Evolutionary conservation across 768 basidiomycete species (phyloP), one percentile per base, ranked within the genome.

Genomic region (Hygrophorus pudorinus): DNA sequence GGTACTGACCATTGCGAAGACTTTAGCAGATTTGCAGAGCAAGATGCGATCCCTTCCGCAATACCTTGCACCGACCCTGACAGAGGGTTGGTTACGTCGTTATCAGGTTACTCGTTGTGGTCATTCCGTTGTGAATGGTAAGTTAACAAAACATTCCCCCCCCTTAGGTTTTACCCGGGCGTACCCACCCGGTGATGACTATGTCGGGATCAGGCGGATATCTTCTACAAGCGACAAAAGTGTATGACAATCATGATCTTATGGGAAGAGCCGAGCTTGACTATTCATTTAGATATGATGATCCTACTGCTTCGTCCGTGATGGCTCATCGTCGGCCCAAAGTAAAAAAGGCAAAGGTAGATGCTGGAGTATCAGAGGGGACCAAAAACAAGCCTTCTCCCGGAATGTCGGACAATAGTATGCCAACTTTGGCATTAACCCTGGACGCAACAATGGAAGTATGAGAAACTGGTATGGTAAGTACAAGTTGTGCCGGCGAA

Each of bases 111-210:
- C 41, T 41, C n/a, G 20, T 36, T 20, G 14, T 29, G 14, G 24
- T 32, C 20, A 30, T 32, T 48, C n/a, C 37, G 14, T 7, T 44
- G 9, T 11, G 12, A n/a, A n/a, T n/a, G n/a, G n/a, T n/a, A n/a
- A n/a, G n/a, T n/a, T n/a, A n/a, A n/a, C n/a, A n/a, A n/a, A n/a
- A n/a, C n/a, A n/a, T n/a, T n/a, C n/a, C n/a, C n/a, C 3, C 11
- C 16, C 38, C 32, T 6, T 45, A 76, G 66, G 82, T 92, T 12
- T 70, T 99, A n/a, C 96, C 96, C 17, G 94, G 96, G 17, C 75
- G 96, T 29, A 94, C 89, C 32, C 96, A 99, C 65, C 96, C 96
- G 3, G 79, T 76, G 51, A 98, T 99, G 96, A 81, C 72, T 45
- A 86, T 80, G 47, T 83, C 87, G 16, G 89, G 88, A 9, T 81